phyloP scores from a whole-genome alignment of 2,329 filamentous ascomycete species.

The Phaeosphaeria sp. region DNA sequence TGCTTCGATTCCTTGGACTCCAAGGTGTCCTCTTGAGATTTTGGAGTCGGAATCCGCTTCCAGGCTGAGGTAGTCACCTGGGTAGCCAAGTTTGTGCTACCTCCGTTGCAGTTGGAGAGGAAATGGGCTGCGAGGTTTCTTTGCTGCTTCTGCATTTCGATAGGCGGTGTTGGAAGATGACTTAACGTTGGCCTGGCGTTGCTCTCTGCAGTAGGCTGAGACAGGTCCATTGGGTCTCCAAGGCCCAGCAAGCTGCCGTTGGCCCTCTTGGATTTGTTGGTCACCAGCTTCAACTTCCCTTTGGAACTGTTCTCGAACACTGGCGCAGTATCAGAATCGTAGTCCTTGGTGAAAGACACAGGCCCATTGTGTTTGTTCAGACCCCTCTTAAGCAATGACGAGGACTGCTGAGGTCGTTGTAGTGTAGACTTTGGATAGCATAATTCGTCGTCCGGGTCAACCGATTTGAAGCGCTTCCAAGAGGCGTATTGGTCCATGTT shows the following conservation, averaged over 20 bases:
- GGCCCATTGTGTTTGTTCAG: neutral
- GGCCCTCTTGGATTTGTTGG: slow-evolving; percentile 10
- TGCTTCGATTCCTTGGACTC: slow-evolving; percentile 13
- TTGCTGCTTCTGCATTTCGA: slow-evolving; percentile 22
- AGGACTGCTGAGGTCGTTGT: neutral
- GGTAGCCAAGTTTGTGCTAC: neutral
- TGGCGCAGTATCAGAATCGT: neutral
- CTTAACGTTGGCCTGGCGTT: slow-evolving; percentile 10
- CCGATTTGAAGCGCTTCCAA: slow-evolving; percentile 21
- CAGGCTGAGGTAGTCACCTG: neutral
- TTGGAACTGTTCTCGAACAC: slow-evolving; percentile 24
- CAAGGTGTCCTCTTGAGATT: slow-evolving; percentile 10
- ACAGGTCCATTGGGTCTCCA: slow-evolving; percentile 13
- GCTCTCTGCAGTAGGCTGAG: slow-evolving; percentile 6
- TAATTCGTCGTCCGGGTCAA: slow-evolving; percentile 11
- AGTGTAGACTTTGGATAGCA: neutral
- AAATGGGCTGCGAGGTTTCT: neutral
- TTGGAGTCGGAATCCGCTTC: slow-evolving; percentile 11
- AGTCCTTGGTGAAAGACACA: neutral
- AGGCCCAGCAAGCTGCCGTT: slow-evolving; percentile 20
- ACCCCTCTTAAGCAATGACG: neutral
- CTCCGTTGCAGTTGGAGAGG: neutral
- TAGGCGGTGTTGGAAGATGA: slow-evolving; percentile 30
- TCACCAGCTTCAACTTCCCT: slow-evolving; percentile 9
- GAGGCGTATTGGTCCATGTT: slow-evolving; percentile 8